A percentile compares a stretch with the other conserved stretches of the same genome.
Conservation (phyloP, 768 basidiomycete genomes). For the Psilocybe tampanensis region DNA sequence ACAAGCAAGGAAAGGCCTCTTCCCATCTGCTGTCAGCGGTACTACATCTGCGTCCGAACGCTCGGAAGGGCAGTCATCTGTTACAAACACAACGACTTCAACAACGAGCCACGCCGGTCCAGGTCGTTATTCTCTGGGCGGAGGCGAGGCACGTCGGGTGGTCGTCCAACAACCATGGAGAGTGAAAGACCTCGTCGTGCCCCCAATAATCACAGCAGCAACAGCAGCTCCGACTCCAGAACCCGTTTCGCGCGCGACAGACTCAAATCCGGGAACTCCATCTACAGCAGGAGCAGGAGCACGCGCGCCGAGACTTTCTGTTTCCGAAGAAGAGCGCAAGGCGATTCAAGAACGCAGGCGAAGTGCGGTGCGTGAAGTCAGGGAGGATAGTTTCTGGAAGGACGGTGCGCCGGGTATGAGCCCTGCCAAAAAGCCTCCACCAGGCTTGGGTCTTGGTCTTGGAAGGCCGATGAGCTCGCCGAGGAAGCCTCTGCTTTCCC, state of each 20-base stretch:
- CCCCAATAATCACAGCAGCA: slow-evolving; percentile 18
- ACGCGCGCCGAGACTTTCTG: slow-evolving; percentile 2
- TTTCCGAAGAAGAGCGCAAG: slow-evolving; percentile 53
- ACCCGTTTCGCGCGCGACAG: slow-evolving; percentile 1
- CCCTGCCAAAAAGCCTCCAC: slow-evolving; percentile 25
- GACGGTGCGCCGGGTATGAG: slow-evolving; percentile 57
- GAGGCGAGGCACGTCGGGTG: slow-evolving; percentile 48
- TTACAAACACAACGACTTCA: too few species aligned
- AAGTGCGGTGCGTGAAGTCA: slow-evolving; percentile 49
- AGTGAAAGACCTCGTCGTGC: slow-evolving; percentile 56
- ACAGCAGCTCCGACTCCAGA: not conserved
- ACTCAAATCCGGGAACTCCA: slow-evolving; percentile 4
- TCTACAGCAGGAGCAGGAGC: too few species aligned
- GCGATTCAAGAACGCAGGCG: slow-evolving; percentile 66
- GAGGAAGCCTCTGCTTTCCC: slow-evolving; percentile 10
- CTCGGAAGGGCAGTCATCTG: not conserved
- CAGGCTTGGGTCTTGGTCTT: slow-evolving; percentile 7
- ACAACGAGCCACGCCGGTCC: slow-evolving; percentile 13
- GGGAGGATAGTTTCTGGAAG: slow-evolving; percentile 50
- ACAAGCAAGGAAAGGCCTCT: slow-evolving; percentile 11
- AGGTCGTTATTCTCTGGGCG: slow-evolving; percentile 46
- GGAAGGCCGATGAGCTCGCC: slow-evolving; percentile 7
- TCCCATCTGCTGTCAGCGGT: slow-evolving; percentile 9
- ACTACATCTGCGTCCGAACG: not conserved
- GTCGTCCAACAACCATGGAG: slow-evolving; percentile 55